These are phyloP conservation scores for Plectosphaerella sp. DNA, from an alignment of 2,329 filamentous ascomycete genomes.

Conservation along the genomic window DNA sequence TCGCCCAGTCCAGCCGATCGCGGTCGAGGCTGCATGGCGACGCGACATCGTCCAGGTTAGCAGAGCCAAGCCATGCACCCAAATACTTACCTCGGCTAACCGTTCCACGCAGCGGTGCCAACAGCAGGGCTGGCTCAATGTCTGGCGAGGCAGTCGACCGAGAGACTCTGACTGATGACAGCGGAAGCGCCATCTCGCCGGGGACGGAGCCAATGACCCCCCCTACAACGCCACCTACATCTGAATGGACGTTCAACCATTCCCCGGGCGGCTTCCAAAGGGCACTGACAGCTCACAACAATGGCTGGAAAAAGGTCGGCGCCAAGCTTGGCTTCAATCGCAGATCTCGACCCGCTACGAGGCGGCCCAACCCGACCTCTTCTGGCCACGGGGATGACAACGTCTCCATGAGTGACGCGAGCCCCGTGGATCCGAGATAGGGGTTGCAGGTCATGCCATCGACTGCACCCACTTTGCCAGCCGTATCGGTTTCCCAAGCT, in stretches of 20 bases:
- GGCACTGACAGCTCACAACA: constrained; percentile 49
- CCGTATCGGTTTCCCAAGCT: constrained; percentile 14
- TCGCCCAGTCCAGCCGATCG: constrained; percentile 31
- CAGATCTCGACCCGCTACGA: constrained; percentile 43
- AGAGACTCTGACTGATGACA: constrained; percentile 60
- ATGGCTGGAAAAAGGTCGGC: constrained; percentile 62
- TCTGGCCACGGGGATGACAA: constrained; percentile 35
- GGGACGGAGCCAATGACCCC: constrained; percentile 66
- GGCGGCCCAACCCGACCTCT: constrained; percentile 38
- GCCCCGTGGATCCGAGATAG: constrained; percentile 44
- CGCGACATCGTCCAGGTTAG: constrained; percentile 17
- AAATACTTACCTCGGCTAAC: constrained; percentile 39
- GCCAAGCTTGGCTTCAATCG: constrained; percentile 55
- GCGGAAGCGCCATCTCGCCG: constrained; percentile 54
- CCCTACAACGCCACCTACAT: constrained; percentile 65
- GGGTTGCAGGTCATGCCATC: constrained; percentile 52
- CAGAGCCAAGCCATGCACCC: constrained; percentile 38
- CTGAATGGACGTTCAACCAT: constrained; percentile 48
- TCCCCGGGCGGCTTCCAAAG: constrained; percentile 51
- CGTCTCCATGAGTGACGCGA: constrained; percentile 27
- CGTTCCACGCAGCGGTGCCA: constrained; percentile 29
- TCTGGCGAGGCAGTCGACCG: constrained; percentile 43
- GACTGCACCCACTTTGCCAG: constrained; percentile 31
- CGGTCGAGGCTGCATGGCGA: constrained; percentile 34
- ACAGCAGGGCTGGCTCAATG: constrained; percentile 37